Percentiles rank a stretch among this genome's conserved stretches.
Conservation (phyloP, 345 rosid species). For the Carallia pectinifolia region DNA sequence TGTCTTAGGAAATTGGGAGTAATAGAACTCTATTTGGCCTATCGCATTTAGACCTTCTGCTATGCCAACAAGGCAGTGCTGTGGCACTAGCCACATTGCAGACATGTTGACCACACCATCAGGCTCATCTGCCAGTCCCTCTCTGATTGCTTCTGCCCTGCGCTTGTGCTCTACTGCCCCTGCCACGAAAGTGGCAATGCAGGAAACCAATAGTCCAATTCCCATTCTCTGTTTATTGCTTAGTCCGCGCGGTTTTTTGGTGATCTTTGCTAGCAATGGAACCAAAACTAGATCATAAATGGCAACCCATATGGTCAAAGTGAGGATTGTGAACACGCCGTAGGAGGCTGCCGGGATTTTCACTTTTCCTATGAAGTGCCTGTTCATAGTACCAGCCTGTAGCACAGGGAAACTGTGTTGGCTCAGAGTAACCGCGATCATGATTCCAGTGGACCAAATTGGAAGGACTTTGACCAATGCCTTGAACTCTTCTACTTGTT, state of each 20-base stretch:
- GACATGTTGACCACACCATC: conserved; percentile 28
- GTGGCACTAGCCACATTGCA: conserved; percentile 46
- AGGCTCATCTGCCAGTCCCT: conserved; percentile 27
- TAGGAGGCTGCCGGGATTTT: conserved; percentile 46
- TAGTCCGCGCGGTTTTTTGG: conserved; percentile 34
- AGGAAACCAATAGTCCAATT: conserved; percentile 36
- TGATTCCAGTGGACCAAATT: conserved; percentile 49
- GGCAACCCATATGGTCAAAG: conserved; percentile 45
- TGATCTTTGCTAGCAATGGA: conserved; percentile 31
- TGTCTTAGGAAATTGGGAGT: conserved; percentile 50
- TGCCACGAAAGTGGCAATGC: conserved; percentile 31
- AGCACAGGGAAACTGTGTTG: conserved; percentile 45
- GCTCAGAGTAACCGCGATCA: conserved; percentile 39
- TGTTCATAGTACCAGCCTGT: conserved; percentile 47
- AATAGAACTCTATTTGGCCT: conserved; percentile 55
- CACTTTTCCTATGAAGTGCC: conserved; percentile 22
- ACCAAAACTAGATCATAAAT: conserved; percentile 42
- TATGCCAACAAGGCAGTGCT: conserved; percentile 41
- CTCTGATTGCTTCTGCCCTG: conserved; percentile 21
- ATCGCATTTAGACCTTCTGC: conserved; percentile 48
- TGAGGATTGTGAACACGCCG: conserved; percentile 30
- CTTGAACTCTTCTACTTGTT: conserved; percentile 59
- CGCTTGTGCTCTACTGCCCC: conserved; percentile 42
- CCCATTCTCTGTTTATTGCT: conserved; percentile 47
- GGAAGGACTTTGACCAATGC: conserved; percentile 50